Base-by-base conservation (phyloP, 2,329 filamentous ascomycete species). In the Cladophialophora immunda region DNA sequence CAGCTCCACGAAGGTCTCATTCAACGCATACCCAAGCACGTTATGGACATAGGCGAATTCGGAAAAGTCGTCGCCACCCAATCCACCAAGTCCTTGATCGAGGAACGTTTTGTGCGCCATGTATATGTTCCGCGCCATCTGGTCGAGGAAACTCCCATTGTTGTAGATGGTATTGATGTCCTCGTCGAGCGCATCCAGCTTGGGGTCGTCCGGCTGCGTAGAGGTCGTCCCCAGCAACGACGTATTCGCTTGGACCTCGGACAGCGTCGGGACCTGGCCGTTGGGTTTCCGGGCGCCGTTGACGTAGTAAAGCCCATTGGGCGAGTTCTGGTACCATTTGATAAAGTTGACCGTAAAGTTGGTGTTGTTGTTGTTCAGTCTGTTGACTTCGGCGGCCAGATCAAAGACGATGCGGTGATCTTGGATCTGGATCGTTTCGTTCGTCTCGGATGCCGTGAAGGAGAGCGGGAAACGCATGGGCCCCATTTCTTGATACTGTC, bases 1-100 rank as follows among this genome's bases (percentile, higher is more conserved):
- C 2, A 81, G 75, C 22, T 77, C 80, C 6, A 82, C 82, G 0
- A 82, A 81, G 5, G 85, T 78, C 69, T 90, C 86, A 1, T 84
- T 87, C 70, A 84, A 83, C 71, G 38, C 59, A 15, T 81, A 81
- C 15, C 84, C 83, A 9, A 90, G 80, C 34, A 85, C 83, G 73
- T 90, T 87, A 58, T 68, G 66, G 4, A 62, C 66, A 70, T 88
- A 91, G 0, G 82, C 85, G 25, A 87, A 86, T 71, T 90, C 89
- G 13, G 87, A 90, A 83, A 86, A 91, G 59, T 86, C 80, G 73
- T 90, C 89, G 4, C 66, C 66, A 0, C 66, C 66, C 25, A 65
- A 41, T 19, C 66, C 66, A 32, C 57, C 61, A 19, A 88, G 83
- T 1, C 85, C 86, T 4, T 82, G 76, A 2, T 84, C 82, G 0